phyloP scores from a whole-genome alignment of 768 basidiomycete species.

The Pleurotus ostreatus region DNA sequence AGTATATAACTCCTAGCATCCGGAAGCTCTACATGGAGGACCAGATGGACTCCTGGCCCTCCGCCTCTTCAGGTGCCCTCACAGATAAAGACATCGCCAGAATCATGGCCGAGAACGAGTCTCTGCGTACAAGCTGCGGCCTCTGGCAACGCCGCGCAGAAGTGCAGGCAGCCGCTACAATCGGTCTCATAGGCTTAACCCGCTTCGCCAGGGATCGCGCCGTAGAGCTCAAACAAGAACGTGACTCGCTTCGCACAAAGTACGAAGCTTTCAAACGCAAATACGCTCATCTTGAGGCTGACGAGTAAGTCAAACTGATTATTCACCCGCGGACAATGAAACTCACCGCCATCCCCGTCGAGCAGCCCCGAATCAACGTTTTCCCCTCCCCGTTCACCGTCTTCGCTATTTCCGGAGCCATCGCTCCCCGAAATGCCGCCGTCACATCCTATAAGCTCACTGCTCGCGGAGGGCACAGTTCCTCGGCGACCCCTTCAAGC shows the following conservation, averaged over 20 bases:
- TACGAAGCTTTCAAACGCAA: conserved; percentile 24
- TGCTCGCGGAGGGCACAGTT: conserved; percentile 1
- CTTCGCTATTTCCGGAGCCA: background rate
- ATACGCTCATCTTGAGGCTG: conserved; percentile 5
- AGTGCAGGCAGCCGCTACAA: conserved; percentile 42
- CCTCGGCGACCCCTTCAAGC: background rate
- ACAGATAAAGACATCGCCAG: conserved; percentile 31
- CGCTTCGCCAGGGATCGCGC: conserved; percentile 38
- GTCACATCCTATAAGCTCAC: conserved; percentile 1
- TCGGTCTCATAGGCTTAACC: conserved; percentile 40
- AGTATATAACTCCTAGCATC: conserved; percentile 52
- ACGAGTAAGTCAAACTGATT: conserved; percentile 5
- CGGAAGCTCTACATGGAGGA: conserved; percentile 52
- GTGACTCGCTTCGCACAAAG: conserved; percentile 31
- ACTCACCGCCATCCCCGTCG: background rate
- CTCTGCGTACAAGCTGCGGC: conserved; percentile 36
- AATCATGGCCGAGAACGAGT: conserved; percentile 38
- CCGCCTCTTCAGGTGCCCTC: conserved; percentile 13
- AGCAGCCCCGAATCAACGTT: conserved; percentile 5
- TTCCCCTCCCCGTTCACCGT: conserved; percentile 4
- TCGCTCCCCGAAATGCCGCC: background rate
- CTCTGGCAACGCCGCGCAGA: conserved; percentile 49
- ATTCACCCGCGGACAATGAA: background rate
- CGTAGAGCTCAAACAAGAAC: conserved; percentile 32
- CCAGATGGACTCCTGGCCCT: conserved; percentile 15